Base-by-base conservation (phyloP, 2,329 filamentous ascomycete species). In the Lachnellula suecica region DNA sequence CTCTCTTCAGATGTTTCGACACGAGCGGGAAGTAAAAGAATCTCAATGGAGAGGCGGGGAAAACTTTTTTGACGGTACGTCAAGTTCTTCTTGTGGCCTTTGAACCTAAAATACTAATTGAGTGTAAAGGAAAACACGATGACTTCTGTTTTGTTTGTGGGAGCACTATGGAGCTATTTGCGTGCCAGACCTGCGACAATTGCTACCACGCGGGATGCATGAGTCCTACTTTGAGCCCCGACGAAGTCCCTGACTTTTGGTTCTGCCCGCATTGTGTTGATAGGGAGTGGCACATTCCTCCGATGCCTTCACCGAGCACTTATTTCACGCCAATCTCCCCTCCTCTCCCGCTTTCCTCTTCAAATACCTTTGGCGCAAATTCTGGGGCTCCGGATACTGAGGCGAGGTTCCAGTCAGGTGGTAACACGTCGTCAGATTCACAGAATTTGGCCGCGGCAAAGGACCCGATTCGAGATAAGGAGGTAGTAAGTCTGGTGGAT, bases 231-330 rank as follows among this genome's bases (percentile, higher is more conserved):
- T 8, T 56, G 11, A 37, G 45, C 2, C 50, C 50, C 17, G 24
- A 40, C 17, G 52, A 57, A 6, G 53, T 60, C 17, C 59, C 59
- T 2, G 27, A 37, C 4, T 56, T 61, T 35, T 61, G 57, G 59
- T 61, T 60, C 44, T 61, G 57, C 44, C 59, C 59, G 3, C 57
- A 60, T 34, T 61, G 59, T 45, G 52, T 59, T 2, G 52, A 48
- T 22, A 45, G 49, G 41, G 50, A 58, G 27, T 22, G 49, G 24
- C 54, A 61, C 23, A 38, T 61, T 11, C 57, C 54, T 6, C 53
- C 54, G 11, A 31, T 38, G 17, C 31, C 48, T 9, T 27, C 49
- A 22, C 27, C 46, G 4, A 42, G 25, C 17, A 47, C 43, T 2
- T 20, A 43, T 15, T 55, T 53, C 34, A 50, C 49, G 2, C 47